phyloP scores from a whole-genome alignment of 129 eudicot genomes.

The Flaveria brownii region DNA sequence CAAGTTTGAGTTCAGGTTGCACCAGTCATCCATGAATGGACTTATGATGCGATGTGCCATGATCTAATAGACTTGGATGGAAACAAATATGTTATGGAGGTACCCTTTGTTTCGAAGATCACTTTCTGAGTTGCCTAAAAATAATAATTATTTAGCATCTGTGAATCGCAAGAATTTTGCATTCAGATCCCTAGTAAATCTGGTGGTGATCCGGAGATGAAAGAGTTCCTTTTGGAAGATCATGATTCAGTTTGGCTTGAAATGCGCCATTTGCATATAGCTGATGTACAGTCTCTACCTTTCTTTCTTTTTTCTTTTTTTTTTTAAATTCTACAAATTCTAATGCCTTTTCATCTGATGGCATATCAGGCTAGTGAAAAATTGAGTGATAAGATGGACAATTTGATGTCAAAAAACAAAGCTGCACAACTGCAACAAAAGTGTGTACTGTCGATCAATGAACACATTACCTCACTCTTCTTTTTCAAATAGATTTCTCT shows the following conservation, averaged over 20 bases:
- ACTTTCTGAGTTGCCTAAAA: background rate
- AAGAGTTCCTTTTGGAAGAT: conserved; percentile 79
- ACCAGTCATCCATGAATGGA: conserved; percentile 97
- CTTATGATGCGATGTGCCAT: conserved; percentile 99
- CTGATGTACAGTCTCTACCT: conserved; percentile 61
- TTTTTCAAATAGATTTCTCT: too few species aligned
- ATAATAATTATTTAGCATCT: conserved; percentile 15
- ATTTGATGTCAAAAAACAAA: conserved; percentile 77
- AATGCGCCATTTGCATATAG: conserved; percentile 88
- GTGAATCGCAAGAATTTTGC: conserved; percentile 21
- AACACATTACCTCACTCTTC: background rate
- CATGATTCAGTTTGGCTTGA: conserved; percentile 94
- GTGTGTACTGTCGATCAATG: conserved; percentile 43
- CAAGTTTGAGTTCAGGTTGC: conserved; percentile 68
- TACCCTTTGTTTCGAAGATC: conserved; percentile 25
- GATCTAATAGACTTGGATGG: conserved; percentile 91
- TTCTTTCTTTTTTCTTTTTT: background rate
- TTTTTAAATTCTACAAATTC: conserved; percentile 12
- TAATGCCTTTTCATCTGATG: conserved; percentile 24
- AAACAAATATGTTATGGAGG: conserved; percentile 88
- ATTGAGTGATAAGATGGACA: conserved; percentile 81
- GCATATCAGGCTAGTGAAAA: conserved; percentile 88
- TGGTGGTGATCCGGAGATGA: conserved; percentile 84
- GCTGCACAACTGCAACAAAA: conserved; percentile 87
- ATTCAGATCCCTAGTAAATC: conserved; percentile 76